Base-by-base conservation (phyloP, 257 asterid species). In the Euphrasia confusa region DNA sequence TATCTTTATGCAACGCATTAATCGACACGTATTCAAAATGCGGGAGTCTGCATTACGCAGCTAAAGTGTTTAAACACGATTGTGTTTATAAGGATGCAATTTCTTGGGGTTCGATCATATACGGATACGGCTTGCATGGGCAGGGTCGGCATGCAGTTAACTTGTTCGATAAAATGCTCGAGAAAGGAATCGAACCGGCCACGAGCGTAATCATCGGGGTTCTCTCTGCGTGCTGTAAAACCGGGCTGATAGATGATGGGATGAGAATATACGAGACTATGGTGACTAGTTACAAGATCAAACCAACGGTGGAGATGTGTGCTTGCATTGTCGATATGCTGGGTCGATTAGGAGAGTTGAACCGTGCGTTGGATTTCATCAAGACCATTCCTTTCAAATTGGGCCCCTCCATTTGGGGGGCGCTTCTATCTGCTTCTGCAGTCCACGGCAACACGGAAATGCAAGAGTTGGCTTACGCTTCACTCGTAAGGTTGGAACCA, bases 351-450 rank as follows among this genome's bases (percentile, higher is more conserved):
- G 89, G 87, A 11, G 80, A 83, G 57, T 77, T 86, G n/a, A 68
- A 76, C 54, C 74, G 77, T 30, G 89, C 89, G 0, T 70, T 76
- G 47, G 70, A 74, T 33, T 86, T 86, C 58, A 77, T 86, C 45
- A 73, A 74, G 50, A 71, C 32, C 37, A 83, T 83, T 88, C 79
- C 72, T 3, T 33, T 78, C 37, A 40, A 77, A 68, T 81, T 91
- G 0, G 80, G 91, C 4, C 84, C 85, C 18, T 83, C 85, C 61
- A 67, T 81, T 30, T 86, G 95, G 91, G 95, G 95, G 33, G 82
- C 89, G 12, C 82, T 86, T n/a, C 59, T 80, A 30, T 63, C 71
- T 58, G 82, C 89, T 66, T 74, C 91, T 4, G 77, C 68, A 11
- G 63, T 76, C 4, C 87, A 76, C 37, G 92, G 82, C 28, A 75